Evolutionary conservation across 805 yeast species (phyloP).

Genomic region (Tetrapisispora iriomotensis): DNA sequence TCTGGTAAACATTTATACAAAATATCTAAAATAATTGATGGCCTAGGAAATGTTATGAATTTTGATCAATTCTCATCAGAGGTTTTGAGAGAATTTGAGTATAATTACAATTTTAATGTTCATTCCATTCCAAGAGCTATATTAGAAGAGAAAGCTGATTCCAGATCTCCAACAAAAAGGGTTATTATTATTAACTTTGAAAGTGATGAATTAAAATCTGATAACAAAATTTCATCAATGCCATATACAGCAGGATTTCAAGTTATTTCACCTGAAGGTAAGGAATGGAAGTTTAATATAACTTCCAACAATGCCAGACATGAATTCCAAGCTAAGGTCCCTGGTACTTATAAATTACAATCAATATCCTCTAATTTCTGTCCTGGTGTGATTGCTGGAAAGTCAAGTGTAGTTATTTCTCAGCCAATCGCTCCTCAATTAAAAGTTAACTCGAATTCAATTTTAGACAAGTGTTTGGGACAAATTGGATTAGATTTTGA

Average conservation of each 20-base stretch:
- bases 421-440: slow-evolving; percentile 46
- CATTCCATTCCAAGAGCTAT: slow-evolving; percentile 48
- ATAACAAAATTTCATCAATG: neutral
- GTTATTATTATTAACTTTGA: slow-evolving; percentile 29
- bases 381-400: slow-evolving; percentile 52
- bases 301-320: slow-evolving; percentile 23
- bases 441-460: slow-evolving; percentile 36
- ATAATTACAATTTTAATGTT: slow-evolving; percentile 38
- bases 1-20: slow-evolving; percentile 48
- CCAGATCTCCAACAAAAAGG: slow-evolving; percentile 32
- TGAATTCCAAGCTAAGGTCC: slow-evolving; percentile 35
- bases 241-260: slow-evolving; percentile 31
- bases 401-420: slow-evolving; percentile 45
- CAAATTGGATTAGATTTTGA: slow-evolving; percentile 77
- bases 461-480: slow-evolving; percentile 84
- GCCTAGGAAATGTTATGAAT: slow-evolving; percentile 50
- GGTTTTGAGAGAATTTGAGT: slow-evolving; percentile 19
- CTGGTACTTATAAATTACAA: slow-evolving; percentile 58
- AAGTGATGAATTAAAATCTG: neutral
- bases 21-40: slow-evolving; percentile 52
- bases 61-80: slow-evolving; percentile 28
- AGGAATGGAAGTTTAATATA: slow-evolving; percentile 13
- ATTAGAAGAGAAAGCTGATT: slow-evolving; percentile 33
- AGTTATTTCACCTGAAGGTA: slow-evolving; percentile 23
- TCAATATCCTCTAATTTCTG: slow-evolving; percentile 54